Evolutionary conservation across 2,329 filamentous ascomycete genomes (phyloP).

Genomic region (Trichoderma sp.): DNA sequence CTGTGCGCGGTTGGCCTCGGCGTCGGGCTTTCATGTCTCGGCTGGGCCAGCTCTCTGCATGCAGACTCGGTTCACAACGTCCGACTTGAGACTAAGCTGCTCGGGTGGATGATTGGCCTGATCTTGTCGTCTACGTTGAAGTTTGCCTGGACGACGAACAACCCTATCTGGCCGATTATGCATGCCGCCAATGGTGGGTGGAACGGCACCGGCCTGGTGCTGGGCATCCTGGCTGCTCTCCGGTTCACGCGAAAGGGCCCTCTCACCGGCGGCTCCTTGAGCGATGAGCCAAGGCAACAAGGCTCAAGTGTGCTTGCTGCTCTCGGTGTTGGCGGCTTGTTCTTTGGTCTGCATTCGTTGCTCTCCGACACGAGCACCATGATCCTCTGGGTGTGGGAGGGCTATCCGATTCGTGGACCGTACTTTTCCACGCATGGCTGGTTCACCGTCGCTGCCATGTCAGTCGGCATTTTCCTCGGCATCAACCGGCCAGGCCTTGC

Average conservation of each 20-base stretch:
- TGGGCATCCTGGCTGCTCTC: slow-evolving; percentile 75
- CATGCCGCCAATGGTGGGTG: slow-evolving; percentile 86
- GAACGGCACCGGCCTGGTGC: slow-evolving; percentile 78
- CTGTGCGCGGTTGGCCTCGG: slow-evolving; percentile 81
- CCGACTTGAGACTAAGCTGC: slow-evolving; percentile 78
- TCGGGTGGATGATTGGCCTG: slow-evolving; percentile 79
- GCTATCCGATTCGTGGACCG: slow-evolving; percentile 86
- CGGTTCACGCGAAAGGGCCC: slow-evolving; percentile 71
- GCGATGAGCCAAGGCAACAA: slow-evolving; percentile 45
- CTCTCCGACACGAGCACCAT: slow-evolving; percentile 98
- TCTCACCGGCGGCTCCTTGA: slow-evolving; percentile 45
- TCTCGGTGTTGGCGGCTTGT: slow-evolving; percentile 76
- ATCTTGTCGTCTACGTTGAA: slow-evolving; percentile 86
- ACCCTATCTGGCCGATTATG: slow-evolving; percentile 95
- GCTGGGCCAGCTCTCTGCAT: slow-evolving; percentile 81
- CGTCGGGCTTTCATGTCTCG: slow-evolving; percentile 76
- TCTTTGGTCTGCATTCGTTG: slow-evolving; percentile 89
- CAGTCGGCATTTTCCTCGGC: slow-evolving; percentile 74
- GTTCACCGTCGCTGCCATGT: slow-evolving; percentile 85
- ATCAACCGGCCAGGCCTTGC: slow-evolving; percentile 70
- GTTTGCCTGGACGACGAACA: slow-evolving; percentile 92
- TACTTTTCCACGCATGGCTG: slow-evolving; percentile 88
- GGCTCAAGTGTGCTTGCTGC: slow-evolving; percentile 73
- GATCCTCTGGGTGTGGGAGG: slow-evolving; percentile 98
- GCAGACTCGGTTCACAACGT: slow-evolving; percentile 73